Base-by-base conservation (phyloP, 805 yeast genomes). In the Pichia ethanolica region DNA sequence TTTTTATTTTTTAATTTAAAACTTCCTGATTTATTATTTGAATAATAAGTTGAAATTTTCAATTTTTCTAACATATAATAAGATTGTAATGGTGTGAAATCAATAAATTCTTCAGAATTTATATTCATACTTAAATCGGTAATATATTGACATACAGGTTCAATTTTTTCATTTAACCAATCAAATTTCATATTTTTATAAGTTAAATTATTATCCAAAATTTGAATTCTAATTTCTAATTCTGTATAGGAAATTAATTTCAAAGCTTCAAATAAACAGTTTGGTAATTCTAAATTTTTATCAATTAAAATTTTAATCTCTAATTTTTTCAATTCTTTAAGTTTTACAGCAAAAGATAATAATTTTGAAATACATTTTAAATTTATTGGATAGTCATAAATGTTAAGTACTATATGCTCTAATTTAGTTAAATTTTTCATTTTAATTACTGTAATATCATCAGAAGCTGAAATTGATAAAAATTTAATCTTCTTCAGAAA, bases 131-230 rank as follows among this genome's bases (percentile, higher is more conserved):
- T 36, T 13, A 48, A 30, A 33, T 48, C 45, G 7, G 42, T 48
- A 3, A 48, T 13, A 45, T 28, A 44, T 20, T 36, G 39, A 27
- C 41, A 32, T 7, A 44, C 35, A 7, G 44, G 33, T 12, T 20
- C 28, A 7, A 48, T 27, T 39, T 33, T 44, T 26, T 25, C 26
- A 36, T 44, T 14, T 5, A 48, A 30, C 51, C 51, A 48, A 13
- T 40, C 45, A n/a, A 48, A 48, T 33, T 33, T 40, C 51, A 48
- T 44, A 32, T 44, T 48, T 40, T 48, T 39, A 10, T n/a, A 40
- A 5, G 48, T 44, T 11, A 48, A 28, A 45, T 44, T 37, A 37
- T 48, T 48, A 35, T 48, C 51, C 10, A 48, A 13, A 4, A 48
- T 44, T 25, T 44, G 4, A n/a, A 48, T 44, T 20, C 13, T 14